These are phyloP conservation scores for Cytospora piceae DNA, from an alignment of 2,329 filamentous ascomycete genomes.

Conservation along the genomic window DNA sequence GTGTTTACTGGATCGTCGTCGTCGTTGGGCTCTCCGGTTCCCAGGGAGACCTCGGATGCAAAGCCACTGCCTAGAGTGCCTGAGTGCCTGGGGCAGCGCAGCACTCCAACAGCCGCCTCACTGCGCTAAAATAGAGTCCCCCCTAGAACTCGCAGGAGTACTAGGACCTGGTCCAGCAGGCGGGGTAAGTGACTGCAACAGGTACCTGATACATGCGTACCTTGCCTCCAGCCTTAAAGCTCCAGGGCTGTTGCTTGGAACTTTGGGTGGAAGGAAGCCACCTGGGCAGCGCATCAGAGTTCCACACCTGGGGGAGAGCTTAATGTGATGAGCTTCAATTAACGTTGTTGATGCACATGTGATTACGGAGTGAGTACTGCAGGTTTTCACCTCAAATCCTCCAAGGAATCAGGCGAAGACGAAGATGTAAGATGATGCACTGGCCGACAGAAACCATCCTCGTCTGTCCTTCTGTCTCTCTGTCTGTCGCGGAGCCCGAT, in stretches of 20 bases:
- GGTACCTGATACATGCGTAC: not conserved
- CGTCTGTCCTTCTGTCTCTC: not conserved
- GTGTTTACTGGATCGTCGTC: conserved; percentile 1
- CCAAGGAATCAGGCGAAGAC: not conserved
- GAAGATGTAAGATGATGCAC: not conserved
- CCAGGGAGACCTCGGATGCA: not conserved
- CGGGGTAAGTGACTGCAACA: not conserved
- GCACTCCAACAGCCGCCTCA: not conserved
- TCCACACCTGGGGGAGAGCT: not conserved
- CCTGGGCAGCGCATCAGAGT: not conserved
- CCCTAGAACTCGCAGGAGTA: conserved; percentile 1
- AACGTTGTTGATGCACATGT: not conserved
- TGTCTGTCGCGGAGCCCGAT: not conserved
- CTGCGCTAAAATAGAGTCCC: not conserved
- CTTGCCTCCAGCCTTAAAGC: not conserved
- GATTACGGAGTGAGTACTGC: not conserved
- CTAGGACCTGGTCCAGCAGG: not conserved
- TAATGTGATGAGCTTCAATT: not conserved
- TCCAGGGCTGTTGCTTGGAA: conserved; percentile 1
- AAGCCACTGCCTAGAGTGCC: not conserved
- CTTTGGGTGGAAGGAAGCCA: not conserved
- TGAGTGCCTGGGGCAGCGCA: not conserved
- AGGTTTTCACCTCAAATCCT: not conserved
- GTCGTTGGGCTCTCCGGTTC: conserved; percentile 3
- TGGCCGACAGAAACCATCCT: not conserved